A percentile compares a stretch with the other conserved stretches of the same genome.
These are phyloP conservation scores for Microcera coccophila DNA, from an alignment of 2,329 filamentous ascomycete genomes.

Conservation along the genomic window DNA sequence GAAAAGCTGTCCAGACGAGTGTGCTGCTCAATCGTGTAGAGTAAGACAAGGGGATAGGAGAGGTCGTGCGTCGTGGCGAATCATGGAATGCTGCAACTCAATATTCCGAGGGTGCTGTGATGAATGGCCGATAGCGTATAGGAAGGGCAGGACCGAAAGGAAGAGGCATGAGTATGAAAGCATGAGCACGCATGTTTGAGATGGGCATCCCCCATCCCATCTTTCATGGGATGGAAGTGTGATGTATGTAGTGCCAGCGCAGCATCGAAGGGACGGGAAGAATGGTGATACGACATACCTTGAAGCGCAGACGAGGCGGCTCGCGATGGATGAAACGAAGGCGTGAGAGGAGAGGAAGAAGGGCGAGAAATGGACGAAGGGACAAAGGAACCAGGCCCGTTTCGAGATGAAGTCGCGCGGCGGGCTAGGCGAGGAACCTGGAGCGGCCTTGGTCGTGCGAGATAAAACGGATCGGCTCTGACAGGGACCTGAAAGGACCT, in stretches of 20 bases:
- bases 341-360: not conserved
- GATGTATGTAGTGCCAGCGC: not conserved
- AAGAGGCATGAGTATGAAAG: not conserved
- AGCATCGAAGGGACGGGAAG: not conserved
- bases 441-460: not conserved
- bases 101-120: slow-evolving; percentile 5
- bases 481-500: not conserved
- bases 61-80: not conserved
- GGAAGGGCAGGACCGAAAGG: not conserved
- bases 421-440: not conserved
- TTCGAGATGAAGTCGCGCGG: not conserved
- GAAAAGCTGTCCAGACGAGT: slow-evolving; percentile 4
- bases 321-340: not conserved
- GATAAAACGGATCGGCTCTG: no score
- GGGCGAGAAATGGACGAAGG: not conserved
- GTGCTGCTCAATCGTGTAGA: not conserved
- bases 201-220: no score
- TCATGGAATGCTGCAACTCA: slow-evolving; percentile 1
- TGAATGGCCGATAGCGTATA: not conserved
- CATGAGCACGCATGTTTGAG: not conserved
- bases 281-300: not conserved
- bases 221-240: no score
- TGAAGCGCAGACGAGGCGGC: no score
- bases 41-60: not conserved
- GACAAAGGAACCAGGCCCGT: not conserved